Evolutionary conservation across 495 filamentous ascomycete genomes (phyloP), one percentile per base, ranked within the genome.

Genomic region (Neurospora tetrasperma): DNA sequence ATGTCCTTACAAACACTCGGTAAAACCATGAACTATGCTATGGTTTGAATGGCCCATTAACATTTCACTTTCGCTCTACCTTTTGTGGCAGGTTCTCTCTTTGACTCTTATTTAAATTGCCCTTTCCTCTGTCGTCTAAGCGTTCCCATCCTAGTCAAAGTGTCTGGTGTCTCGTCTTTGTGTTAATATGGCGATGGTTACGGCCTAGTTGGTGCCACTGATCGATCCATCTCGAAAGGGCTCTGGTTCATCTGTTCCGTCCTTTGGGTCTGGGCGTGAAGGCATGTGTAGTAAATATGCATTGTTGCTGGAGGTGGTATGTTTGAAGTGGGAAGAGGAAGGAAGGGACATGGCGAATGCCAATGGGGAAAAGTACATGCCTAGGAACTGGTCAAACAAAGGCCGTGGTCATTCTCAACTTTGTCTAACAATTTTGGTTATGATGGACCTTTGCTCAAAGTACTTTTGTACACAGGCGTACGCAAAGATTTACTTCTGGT

Each of bases 391-490:
- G 7, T 10, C 43, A 44, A 4, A 16, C 42, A 43, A 43, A 18
- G 16, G 42, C 16, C 16, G 42, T 43, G 42, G 42, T 43, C 0
- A 18, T n/a, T 44, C 18, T 4, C 43, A 44, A 46, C 18, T 10
- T n/a, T 20, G 18, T 3, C 43, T n/a, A 46, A 46, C 43, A 46
- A 20, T n/a, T 46, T 8, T 20, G 9, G 8, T 1, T 20, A 1
- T 5, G 8, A 0, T 10, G 1, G 18, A 46, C 18, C 3, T 46
- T 10, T 1, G n/a, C 8, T 46, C 8, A 46, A 46, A 46, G 43
- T 46, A 46, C 18, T 10, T 46, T 44, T 0, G n/a, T 2, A 9
- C 7, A 10, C 8, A n/a, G n/a, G 1, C 0, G 2, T 1, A 0
- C 1, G 43, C 18, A 1, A 0, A 20, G 10, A 46, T 1, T 20